Evolutionary conservation across 148 eudicot genomes (phyloP), one percentile per base, ranked within the genome.

Genomic region (Talinum fruticosum): DNA sequence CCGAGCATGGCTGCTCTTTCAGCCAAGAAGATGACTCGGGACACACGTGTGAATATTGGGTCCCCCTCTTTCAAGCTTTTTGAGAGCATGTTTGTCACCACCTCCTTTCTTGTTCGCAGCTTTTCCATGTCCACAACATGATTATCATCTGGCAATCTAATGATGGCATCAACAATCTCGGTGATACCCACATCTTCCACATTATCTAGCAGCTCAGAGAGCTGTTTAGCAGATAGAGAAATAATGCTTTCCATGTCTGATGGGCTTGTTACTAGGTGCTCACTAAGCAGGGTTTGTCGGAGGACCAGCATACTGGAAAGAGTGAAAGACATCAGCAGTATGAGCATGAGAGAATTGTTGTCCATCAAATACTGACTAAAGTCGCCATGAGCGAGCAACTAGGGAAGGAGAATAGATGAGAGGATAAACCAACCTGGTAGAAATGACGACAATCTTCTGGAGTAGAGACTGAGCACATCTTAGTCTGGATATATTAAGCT

Each of bases 41-140:
- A 89, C 15, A 89, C 87, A 7, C 75, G 80, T 0, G 80, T 59
- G 76, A 89, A 87, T 28, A 89, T 72, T 3, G 84, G 66, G 47
- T 89, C 87, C 73, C 89, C 92, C 26, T 89, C 75, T 83, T 82
- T 79, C 76, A 89, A 71, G 83, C 92, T 87, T 79, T 87, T 89
- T 72, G 82, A 76, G 33, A 89, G 75, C 86, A 87, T 81, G 78
- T 82, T 89, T n/a, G 85, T 79, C 78, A 87, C 82, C 8, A 87
- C 75, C 29, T 71, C 86, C 80, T 78, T 84, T 65, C 77, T 80
- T 38, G 90, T 66, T 72, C 57, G 81, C 71, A 84, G 78, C 74
- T 86, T 87, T 41, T 81, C 81, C 8, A 53, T 62, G 73, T 79
- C 78, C 10, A 66, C 75, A 0, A 49, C 18, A 32, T 66, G 51